Conservation (phyloP, 2,329 filamentous ascomycete genomes). For the Alternaria sp. region DNA sequence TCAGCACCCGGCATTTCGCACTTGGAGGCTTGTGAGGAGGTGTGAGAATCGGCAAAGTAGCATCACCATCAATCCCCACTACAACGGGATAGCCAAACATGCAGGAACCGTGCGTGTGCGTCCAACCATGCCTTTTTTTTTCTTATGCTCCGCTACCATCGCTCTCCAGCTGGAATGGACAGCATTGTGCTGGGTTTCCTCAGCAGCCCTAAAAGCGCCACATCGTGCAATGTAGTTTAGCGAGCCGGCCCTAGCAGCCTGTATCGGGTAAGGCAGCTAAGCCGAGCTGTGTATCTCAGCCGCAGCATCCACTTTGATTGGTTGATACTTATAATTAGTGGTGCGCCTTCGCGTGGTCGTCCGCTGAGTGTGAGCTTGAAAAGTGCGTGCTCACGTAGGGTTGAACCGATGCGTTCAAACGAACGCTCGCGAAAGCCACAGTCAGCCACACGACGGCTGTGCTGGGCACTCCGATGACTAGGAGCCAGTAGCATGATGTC, state of each 20-base stretch:
- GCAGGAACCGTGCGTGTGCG: conserved; percentile 41
- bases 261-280: conserved; percentile 39
- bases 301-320: conserved; percentile 39
- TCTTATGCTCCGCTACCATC: conserved; percentile 33
- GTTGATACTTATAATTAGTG: conserved; percentile 42
- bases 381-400: conserved; percentile 34
- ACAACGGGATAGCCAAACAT: conserved; percentile 26
- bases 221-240: conserved; percentile 34
- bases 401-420: conserved; percentile 25
- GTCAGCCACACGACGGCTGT: conserved; percentile 52
- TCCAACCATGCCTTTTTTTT: conserved; percentile 33
- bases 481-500: conserved; percentile 46
- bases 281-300: conserved; percentile 31
- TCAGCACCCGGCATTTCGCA: conserved; percentile 45
- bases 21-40: conserved; percentile 38
- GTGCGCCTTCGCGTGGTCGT: conserved; percentile 44
- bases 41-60: conserved; percentile 39
- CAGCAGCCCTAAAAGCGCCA: conserved; percentile 44
- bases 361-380: conserved; percentile 42
- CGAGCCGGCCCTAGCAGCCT: conserved; percentile 22
- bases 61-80: conserved; percentile 29
- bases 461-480: conserved; percentile 36
- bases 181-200: conserved; percentile 40
- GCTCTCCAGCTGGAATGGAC: conserved; percentile 43
- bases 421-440: conserved; percentile 37